Base-by-base conservation (phyloP, 192 early-diverging fungal genomes). In the Backusella psychrophila region DNA sequence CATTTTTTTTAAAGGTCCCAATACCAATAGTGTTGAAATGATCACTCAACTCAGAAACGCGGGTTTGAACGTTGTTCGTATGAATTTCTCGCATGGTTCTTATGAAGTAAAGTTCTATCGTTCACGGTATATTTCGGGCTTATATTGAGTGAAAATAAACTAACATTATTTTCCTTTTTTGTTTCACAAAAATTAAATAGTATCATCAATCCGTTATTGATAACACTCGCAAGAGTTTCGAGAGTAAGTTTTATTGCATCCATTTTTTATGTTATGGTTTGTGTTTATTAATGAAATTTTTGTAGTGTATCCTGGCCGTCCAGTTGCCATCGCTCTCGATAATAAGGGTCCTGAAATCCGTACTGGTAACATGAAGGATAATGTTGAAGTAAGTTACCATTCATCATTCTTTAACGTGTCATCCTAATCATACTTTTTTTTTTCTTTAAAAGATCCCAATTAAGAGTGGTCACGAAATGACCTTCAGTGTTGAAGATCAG, bases 311-410 rank as follows among this genome's bases (percentile, higher is more conserved):
- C 84, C 85, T 38, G 89, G 89, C 35, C 84, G 86, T 35, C 86
- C 87, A 67, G 80, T 90, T 11, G 94, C 92, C 19, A 94, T 95
- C 75, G 94, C 94, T 4, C 85, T 95, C 26, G 94, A 95, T 78
- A 95, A 92, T 80, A 95, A 95, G 84, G 94, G 94, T 35, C 94
- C 94, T 34, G 94, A 95, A 86, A 95, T 95, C 85, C 92, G 94
- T 66, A 95, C 93, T 17, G 94, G 94, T 78, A 86, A 90, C 76
- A 93, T 93, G 88, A 89, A 86, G 78, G 89, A 89, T 82, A 91
- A 90, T 75, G 74, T 84, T 31, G 93, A 95, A 75, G 81, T 94
- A 80, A 75, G 53, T 78, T 42, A 72, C n/a, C 15, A 29, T 39
- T 52, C 9, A 59, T 59, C 53, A 26, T 59, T 63, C 26, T 63